A percentile compares a stretch with the other conserved stretches of the same genome.
These are phyloP conservation scores for Hanseniaspora occidentalis DNA, from an alignment of 805 yeast species.

Conservation along the genomic window DNA sequence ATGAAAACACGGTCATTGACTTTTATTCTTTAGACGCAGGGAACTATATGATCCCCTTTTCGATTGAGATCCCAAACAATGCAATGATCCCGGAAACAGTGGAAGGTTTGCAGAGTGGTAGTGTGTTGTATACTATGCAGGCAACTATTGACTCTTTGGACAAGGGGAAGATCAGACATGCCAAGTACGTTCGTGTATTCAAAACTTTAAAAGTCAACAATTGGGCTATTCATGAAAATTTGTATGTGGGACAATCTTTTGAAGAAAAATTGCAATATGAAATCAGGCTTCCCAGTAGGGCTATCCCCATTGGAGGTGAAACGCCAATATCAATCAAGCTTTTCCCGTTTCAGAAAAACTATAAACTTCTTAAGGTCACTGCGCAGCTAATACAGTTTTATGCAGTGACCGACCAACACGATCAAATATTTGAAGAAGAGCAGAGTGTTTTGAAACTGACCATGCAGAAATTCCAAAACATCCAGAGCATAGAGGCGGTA, in stretches of 20 bases:
- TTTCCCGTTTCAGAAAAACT: constrained; percentile 71
- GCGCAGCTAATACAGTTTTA: constrained; percentile 57
- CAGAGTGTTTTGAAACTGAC: constrained; percentile 39
- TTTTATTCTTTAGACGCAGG: constrained; percentile 44
- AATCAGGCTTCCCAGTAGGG: constrained; percentile 71
- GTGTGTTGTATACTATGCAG: constrained; percentile 58
- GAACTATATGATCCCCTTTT: constrained; percentile 79
- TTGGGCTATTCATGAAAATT: constrained; percentile 50
- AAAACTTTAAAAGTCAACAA: constrained; percentile 76
- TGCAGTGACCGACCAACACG: constrained; percentile 41
- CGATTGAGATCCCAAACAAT: constrained; percentile 67
- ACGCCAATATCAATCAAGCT: constrained; percentile 57
- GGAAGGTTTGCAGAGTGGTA: constrained; percentile 76
- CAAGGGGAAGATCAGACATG: constrained; percentile 12
- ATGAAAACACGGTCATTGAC: constrained; percentile 6
- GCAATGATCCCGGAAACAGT: constrained; percentile 60
- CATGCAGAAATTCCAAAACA: constrained; percentile 34
- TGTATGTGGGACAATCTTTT: constrained; percentile 86
- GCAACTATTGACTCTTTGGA: constrained; percentile 46
- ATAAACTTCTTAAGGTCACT: constrained; percentile 53
- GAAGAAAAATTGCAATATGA: constrained; percentile 80
- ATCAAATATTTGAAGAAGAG: constrained; percentile 50
- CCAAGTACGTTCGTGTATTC: constrained; percentile 56
- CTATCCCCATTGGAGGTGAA: constrained; percentile 73
- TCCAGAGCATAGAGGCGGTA: constrained; percentile 27